Conservation (phyloP, 192 early-diverging fungal genomes). For the Podochytrium sp. region DNA sequence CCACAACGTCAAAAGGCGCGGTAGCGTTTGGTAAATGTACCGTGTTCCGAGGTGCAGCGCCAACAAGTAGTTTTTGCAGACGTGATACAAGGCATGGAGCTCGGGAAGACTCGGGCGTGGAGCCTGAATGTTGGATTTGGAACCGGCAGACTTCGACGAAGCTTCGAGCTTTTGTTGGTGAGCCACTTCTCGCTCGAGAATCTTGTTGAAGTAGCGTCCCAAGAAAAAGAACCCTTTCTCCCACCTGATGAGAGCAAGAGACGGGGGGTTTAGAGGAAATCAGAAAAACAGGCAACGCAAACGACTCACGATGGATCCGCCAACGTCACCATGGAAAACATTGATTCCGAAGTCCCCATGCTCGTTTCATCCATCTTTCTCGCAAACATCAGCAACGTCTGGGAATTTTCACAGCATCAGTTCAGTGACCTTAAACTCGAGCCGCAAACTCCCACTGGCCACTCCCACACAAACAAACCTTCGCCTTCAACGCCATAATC, state of each 20-base stretch:
- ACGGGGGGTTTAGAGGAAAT: too few species aligned
- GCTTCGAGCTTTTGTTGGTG: neutral
- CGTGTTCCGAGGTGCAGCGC: constrained; percentile 70
- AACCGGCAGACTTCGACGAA: neutral
- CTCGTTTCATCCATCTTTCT: constrained; percentile 62
- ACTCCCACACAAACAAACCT: neutral
- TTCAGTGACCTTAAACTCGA: too few species aligned
- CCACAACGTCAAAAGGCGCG: constrained; percentile 85
- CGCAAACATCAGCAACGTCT: constrained; percentile 58
- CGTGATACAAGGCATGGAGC: neutral
- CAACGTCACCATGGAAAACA: constrained; percentile 38
- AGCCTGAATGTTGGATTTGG: neutral
- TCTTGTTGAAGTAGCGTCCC: constrained; percentile 66
- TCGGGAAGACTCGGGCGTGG: neutral
- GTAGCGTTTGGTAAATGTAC: constrained; percentile 85
- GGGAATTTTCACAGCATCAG: too few species aligned
- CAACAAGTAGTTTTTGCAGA: constrained; percentile 51
- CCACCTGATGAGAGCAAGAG: constrained; percentile 52
- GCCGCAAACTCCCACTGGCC: too few species aligned
- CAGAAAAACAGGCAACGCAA: neutral
- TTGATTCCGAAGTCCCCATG: constrained; percentile 34
- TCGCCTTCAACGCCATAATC: neutral
- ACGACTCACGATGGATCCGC: constrained; percentile 43
- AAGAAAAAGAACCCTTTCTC: constrained; percentile 69
- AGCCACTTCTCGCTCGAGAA: constrained; percentile 47